Conservation (phyloP, 768 basidiomycete species). For the Symmetrospora coprosmae region DNA sequence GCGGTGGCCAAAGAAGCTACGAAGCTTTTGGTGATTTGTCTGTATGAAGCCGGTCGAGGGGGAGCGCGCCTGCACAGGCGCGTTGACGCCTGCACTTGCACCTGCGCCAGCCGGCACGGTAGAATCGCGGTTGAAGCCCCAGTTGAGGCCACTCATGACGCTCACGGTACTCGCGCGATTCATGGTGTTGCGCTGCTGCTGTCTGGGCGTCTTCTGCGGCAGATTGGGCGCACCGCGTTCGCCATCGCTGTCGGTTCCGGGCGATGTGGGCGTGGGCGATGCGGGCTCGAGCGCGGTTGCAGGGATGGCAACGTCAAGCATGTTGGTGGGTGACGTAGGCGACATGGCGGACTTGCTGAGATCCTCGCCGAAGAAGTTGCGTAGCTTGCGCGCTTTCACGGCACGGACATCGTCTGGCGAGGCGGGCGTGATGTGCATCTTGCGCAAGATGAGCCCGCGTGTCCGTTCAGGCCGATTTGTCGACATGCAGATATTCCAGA, state of each 20-base stretch:
- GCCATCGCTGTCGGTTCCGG: slow-evolving; percentile 35
- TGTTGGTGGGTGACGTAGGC: slow-evolving; percentile 38
- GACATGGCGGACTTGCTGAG: slow-evolving; percentile 30
- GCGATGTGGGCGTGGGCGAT: slow-evolving; percentile 30
- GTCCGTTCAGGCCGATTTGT: slow-evolving; percentile 26
- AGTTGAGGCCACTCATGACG: slow-evolving; percentile 77
- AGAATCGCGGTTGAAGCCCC: background rate
- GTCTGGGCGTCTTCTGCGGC: slow-evolving; percentile 8
- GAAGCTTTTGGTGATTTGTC: slow-evolving; percentile 45
- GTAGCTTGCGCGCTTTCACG: slow-evolving; percentile 28
- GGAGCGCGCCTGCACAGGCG: slow-evolving; percentile 25
- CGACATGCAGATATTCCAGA: slow-evolving; percentile 29
- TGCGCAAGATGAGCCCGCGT: slow-evolving; percentile 29
- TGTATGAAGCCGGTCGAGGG: slow-evolving; percentile 32
- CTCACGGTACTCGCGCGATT: slow-evolving; percentile 91
- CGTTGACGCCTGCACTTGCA: too few relatives aligned
- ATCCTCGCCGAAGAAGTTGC: slow-evolving; percentile 31
- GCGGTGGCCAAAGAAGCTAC: slow-evolving; percentile 95
- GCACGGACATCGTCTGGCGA: background rate
- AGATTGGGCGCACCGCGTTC: slow-evolving; percentile 12
- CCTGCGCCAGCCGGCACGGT: too few relatives aligned
- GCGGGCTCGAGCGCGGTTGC: slow-evolving; percentile 30
- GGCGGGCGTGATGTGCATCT: slow-evolving; percentile 18
- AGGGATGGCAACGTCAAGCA: slow-evolving; percentile 32
- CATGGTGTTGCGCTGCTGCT: slow-evolving; percentile 43